Percentiles rank a stretch among this genome's conserved stretches.
These are phyloP conservation scores for Candida tetrigidarum DNA, from an alignment of 1,139 yeast genomes.

Conservation along the genomic window DNA sequence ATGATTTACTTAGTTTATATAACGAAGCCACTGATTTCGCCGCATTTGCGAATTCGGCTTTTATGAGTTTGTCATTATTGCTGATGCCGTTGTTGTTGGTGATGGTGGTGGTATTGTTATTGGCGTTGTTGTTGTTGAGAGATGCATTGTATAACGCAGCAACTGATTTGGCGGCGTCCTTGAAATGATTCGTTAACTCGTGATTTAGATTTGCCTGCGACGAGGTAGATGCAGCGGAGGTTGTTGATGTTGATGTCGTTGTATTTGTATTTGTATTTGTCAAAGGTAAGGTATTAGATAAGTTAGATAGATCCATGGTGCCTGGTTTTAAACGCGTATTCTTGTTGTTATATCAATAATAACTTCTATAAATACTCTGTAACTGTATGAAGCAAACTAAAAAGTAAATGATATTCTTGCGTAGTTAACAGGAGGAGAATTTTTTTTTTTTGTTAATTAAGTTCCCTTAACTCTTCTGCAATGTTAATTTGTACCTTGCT, in stretches of 20 bases:
- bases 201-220: constrained; percentile 36
- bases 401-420: not conserved
- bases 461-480: not conserved
- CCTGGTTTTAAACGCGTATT: not conserved
- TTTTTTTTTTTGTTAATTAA: not conserved
- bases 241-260: constrained; percentile 5
- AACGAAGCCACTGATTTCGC: constrained; percentile 68
- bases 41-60: constrained; percentile 62
- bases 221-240: not conserved
- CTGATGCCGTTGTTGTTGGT: constrained; percentile 13
- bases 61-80: constrained; percentile 28
- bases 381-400: no score
- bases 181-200: constrained; percentile 47
- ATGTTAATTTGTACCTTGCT: not conserved
- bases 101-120: no score
- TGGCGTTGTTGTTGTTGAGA: constrained; percentile 15
- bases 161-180: constrained; percentile 50
- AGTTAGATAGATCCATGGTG: constrained; percentile 16
- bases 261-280: constrained; percentile 11
- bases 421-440: constrained; percentile 4
- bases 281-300: constrained; percentile 15
- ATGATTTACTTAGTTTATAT: constrained; percentile 55
- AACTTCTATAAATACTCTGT: no score
- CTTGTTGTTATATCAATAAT: no score
- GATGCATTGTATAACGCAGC: constrained; percentile 45